A percentile compares a stretch with the other conserved stretches of the same genome.
These are phyloP conservation scores for Spatholobus suberectus DNA, from an alignment of 306 rosid genomes.

Conservation along the genomic window DNA sequence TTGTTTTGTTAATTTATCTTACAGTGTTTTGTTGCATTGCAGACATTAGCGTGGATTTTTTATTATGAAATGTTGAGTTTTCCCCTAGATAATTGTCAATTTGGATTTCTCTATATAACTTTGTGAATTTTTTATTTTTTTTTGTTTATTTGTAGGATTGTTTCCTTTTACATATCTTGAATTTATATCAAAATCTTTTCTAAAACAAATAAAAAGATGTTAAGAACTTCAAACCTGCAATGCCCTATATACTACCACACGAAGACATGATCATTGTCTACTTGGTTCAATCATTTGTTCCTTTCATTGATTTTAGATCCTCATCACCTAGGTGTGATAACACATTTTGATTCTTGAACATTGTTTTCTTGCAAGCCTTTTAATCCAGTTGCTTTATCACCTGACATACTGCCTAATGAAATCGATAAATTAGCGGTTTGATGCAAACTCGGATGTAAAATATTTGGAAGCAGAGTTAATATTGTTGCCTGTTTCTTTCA, in stretches of 20 bases:
- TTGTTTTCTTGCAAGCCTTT: slow-evolving; percentile 46
- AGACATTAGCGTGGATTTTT: no score
- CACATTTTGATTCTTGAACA: slow-evolving; percentile 46
- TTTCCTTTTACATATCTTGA: no score
- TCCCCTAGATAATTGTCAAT: no score
- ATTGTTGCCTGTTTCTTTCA: slow-evolving; percentile 67
- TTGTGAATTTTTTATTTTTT: no score
- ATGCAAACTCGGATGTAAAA: slow-evolving; percentile 48
- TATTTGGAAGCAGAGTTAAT: slow-evolving; percentile 48
- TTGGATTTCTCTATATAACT: no score
- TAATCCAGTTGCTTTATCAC: slow-evolving; percentile 40
- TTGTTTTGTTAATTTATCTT: background rate
- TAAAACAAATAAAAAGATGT: slow-evolving; percentile 5
- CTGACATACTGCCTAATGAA: slow-evolving; percentile 48
- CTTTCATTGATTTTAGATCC: slow-evolving; percentile 48
- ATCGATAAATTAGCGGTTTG: slow-evolving; percentile 46
- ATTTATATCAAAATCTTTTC: slow-evolving; percentile 5
- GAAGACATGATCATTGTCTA: slow-evolving; percentile 51
- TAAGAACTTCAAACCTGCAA: background rate
- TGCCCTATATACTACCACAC: slow-evolving; percentile 33
- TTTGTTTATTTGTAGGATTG: no score
- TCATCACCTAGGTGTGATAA: slow-evolving; percentile 46
- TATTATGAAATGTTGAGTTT: no score
- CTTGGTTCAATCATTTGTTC: slow-evolving; percentile 45
- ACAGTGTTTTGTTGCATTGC: background rate